Conservation (phyloP, 1,284 basidiomycete genomes). For the Fomitiporia mediterranea region DNA sequence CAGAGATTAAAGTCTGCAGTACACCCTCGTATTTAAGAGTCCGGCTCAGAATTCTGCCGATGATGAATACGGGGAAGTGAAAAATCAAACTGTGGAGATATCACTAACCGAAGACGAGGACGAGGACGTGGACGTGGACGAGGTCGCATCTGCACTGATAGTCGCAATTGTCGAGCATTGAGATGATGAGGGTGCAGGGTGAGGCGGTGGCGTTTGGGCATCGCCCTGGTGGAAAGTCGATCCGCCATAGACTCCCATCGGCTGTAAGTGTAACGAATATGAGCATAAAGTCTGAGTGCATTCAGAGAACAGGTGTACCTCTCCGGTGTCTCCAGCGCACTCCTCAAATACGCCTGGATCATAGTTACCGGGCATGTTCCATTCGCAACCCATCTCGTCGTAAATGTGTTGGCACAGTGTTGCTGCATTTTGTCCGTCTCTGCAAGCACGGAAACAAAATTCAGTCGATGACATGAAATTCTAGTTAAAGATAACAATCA, state of each 20-base stretch:
- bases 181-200: constrained; percentile 52
- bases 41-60: too few species aligned
- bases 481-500: constrained; percentile 24
- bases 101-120: constrained; percentile 17
- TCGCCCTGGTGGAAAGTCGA: constrained; percentile 67
- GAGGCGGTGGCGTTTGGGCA: constrained; percentile 51
- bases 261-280: too few species aligned
- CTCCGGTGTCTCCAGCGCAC: constrained; percentile 50
- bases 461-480: constrained; percentile 54
- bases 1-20: too few species aligned
- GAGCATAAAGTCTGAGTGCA: too few species aligned
- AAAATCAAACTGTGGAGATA: constrained; percentile 18
- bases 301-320: constrained; percentile 33
- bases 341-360: constrained; percentile 51
- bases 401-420: constrained; percentile 64
- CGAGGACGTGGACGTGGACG: constrained; percentile 26
- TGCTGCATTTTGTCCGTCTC: constrained; percentile 51
- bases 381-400: constrained; percentile 59
- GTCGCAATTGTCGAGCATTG: constrained; percentile 42
- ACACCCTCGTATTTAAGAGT: too few species aligned
- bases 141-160: constrained; percentile 38
- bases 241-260: constrained; percentile 65
- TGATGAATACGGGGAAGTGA: neutral
- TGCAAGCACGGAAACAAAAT: constrained; percentile 77
- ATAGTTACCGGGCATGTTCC: constrained; percentile 70